Evolutionary conservation across 1,284 basidiomycete genomes (phyloP), one percentile per base, ranked within the genome.

Genomic region (Ustilago trichophora): DNA sequence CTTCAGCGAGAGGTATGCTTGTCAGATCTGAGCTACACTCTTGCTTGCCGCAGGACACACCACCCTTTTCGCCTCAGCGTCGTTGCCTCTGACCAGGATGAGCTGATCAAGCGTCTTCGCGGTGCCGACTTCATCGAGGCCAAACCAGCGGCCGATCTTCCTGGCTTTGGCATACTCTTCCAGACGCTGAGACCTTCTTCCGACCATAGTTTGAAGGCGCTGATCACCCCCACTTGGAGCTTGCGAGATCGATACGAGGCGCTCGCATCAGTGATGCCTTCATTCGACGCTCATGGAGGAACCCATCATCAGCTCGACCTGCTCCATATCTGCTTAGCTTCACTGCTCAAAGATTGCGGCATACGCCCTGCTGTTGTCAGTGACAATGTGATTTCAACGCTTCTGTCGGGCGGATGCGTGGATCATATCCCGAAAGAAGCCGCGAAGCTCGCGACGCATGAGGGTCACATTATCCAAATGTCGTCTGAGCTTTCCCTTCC

Each of bases 21-120:
- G 2, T 43, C 44, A 24, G 64, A 72, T 26, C 37, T 72, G 41
- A 69, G 65, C 49, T 58, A 62, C 31, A 65, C 56, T 6, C 53
- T 72, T 15, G 35, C 57, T 12, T 64, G 59, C 27, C 52, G 70
- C 15, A 45, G 70, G 19, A 58, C 58, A 13, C 53, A 65, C 24
- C 56, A 65, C 38, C 50, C 66, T 0, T 69, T 58, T 45, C 60
- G 69, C 3, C 36, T 72, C 11, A 35, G 43, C 27, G 55, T 67
- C 4, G 45, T 60, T 3, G 70, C 70, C 10, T 48, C 60, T 3
- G 58, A 45, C 2, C 42, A 53, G 13, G 59, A 62, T n/a, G 70
- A 72, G 29, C 53, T 72, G 7, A 41, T 54, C 13, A 47, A 46
- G 4, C 33, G 22, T 26, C 57, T 72, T 5, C 54, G 41, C 12